Percentiles rank a stretch among this genome's conserved stretches.
phyloP scores from a whole-genome alignment of 1,284 basidiomycete genomes.

The Porogramme epimiltina region DNA sequence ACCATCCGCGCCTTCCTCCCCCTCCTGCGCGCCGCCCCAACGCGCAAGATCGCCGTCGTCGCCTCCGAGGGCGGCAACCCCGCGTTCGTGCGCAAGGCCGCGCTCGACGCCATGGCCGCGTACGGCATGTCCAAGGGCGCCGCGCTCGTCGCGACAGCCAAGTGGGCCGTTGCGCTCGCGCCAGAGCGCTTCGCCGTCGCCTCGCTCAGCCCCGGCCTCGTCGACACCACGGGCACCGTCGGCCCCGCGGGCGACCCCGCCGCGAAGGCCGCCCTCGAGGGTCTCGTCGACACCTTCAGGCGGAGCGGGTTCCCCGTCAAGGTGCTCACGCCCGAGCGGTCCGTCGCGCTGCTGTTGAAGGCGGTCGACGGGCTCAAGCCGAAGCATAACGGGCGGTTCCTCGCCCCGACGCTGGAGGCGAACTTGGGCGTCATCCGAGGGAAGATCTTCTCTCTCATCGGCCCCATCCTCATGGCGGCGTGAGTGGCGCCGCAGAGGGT shows the following conservation, averaged over 20 bases:
- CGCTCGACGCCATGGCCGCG: conserved; percentile 18
- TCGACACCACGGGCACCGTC: conserved; percentile 31
- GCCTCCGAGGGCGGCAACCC: conserved; percentile 33
- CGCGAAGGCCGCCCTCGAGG: background rate
- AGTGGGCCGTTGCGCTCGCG: conserved; percentile 38
- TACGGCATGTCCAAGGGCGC: conserved; percentile 41
- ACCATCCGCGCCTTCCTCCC: conserved; percentile 39
- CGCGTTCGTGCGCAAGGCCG: conserved; percentile 26
- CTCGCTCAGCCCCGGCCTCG: conserved; percentile 38
- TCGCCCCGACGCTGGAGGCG: background rate
- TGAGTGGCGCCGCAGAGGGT: no score
- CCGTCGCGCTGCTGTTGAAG: conserved; percentile 30
- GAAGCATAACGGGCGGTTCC: conserved; percentile 22
- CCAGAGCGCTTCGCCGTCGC: conserved; percentile 39
- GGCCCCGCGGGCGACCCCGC: conserved; percentile 10
- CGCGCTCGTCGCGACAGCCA: conserved; percentile 39
- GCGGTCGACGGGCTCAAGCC: conserved; percentile 27
- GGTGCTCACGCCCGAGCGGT: conserved; percentile 32
- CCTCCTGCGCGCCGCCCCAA: conserved; percentile 36
- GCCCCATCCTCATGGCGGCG: no score
- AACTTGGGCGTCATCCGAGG: no score
- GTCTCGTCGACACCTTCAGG: background rate
- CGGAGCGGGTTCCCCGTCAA: background rate
- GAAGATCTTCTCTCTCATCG: no score
- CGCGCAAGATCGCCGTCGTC: conserved; percentile 41